Evolutionary conservation across 306 rosid species (phyloP).

Genomic region (barrel medic (Medicago truncatula)): DNA sequence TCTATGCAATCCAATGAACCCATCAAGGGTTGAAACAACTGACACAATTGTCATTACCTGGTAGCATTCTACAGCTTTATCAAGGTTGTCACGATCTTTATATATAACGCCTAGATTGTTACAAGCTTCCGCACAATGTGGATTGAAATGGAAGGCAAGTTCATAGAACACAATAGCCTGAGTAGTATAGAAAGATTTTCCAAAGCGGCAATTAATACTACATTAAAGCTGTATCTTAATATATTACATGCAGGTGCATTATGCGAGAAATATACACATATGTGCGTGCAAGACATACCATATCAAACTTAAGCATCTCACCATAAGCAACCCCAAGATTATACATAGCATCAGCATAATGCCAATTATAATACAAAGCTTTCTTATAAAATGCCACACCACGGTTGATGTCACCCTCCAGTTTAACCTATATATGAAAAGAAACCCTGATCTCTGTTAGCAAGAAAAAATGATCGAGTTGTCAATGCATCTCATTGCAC

Average conservation of each 20-base stretch:
- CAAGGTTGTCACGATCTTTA: conserved; percentile 97
- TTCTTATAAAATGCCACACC: conserved; percentile 92
- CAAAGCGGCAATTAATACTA: conserved; percentile 3
- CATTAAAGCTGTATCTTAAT: conserved; percentile 7
- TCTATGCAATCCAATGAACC: conserved; percentile 12
- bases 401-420: conserved; percentile 91
- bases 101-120: conserved; percentile 98
- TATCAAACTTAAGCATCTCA: conserved; percentile 97
- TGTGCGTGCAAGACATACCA: conserved; percentile 58
- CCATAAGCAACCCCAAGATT: conserved; percentile 99
- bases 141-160: conserved; percentile 97
- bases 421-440: conserved; percentile 73
- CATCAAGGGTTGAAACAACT: conserved; percentile 25
- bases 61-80: conserved; percentile 98
- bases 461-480: conserved; percentile 12
- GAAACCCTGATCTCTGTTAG: conserved; percentile 11
- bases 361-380: conserved; percentile 96
- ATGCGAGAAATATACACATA: conserved; percentile 7
- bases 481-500: conserved; percentile 17
- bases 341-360: conserved; percentile 99
- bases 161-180: conserved; percentile 99
- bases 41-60: conserved; percentile 60
- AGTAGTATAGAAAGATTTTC: conserved; percentile 36
- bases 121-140: conserved; percentile 98
- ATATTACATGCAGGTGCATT: not conserved